These are phyloP conservation scores for Xylaria hypoxylon DNA, from an alignment of 2,329 filamentous ascomycete species.

Conservation along the genomic window DNA sequence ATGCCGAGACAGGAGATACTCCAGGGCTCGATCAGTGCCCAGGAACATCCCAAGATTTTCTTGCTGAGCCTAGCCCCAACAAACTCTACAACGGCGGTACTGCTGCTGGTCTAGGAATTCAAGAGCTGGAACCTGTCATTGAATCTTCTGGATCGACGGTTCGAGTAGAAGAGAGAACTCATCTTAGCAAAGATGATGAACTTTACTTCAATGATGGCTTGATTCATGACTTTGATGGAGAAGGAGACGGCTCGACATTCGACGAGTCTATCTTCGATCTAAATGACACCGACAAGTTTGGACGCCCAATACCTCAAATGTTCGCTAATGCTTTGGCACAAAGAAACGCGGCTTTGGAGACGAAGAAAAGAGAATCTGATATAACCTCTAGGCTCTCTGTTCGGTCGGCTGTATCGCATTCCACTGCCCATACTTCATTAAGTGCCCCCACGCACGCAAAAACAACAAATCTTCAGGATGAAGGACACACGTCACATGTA, in stretches of 20 bases:
- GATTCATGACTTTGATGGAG: constrained; percentile 63
- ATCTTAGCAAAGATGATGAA: constrained; percentile 64
- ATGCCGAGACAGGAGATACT: constrained; percentile 64
- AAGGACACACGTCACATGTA: constrained; percentile 25
- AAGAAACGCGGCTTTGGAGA: constrained; percentile 52
- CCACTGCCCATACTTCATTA: constrained; percentile 66
- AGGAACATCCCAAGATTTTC: constrained; percentile 15
- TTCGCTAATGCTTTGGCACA: constrained; percentile 66
- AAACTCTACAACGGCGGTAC: constrained; percentile 40
- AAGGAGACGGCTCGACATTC: constrained; percentile 68
- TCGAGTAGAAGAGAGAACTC: constrained; percentile 33
- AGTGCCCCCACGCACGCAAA: constrained; percentile 52
- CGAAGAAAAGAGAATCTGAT: constrained; percentile 61
- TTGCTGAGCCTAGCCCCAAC: constrained; percentile 24
- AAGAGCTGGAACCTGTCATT: constrained; percentile 49
- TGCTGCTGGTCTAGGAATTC: constrained; percentile 59
- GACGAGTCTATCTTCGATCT: constrained; percentile 81
- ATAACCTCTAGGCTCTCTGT: constrained; percentile 59
- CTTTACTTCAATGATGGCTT: constrained; percentile 77
- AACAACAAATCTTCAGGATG: constrained; percentile 32
- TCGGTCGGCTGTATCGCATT: constrained; percentile 58
- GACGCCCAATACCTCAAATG: constrained; percentile 68
- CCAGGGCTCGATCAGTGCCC: constrained; percentile 46
- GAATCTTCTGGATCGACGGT: constrained; percentile 37
- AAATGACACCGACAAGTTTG: constrained; percentile 72